phyloP scores from a whole-genome alignment of 2,329 filamentous ascomycete species.

The Fusarium torreyae region DNA sequence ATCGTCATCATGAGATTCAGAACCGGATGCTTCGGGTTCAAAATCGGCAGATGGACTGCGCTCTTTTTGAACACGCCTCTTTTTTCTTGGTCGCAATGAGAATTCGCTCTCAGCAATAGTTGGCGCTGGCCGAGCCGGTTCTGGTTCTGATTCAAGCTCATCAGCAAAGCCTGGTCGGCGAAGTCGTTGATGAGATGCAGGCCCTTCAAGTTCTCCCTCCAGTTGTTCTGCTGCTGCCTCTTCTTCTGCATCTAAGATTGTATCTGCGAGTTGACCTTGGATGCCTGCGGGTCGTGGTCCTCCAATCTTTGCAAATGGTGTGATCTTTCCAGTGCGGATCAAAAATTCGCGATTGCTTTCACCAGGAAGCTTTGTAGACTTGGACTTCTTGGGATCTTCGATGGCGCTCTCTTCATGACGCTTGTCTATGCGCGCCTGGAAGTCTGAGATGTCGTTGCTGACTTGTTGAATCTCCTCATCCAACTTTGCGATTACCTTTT shows the following conservation, averaged over 20 bases:
- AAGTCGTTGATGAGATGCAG: conserved; percentile 79
- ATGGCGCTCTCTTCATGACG: conserved; percentile 72
- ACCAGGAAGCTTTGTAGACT: conserved; percentile 76
- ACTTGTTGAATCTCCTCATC: conserved; percentile 75
- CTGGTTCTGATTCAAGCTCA: conserved; percentile 45
- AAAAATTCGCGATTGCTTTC: conserved; percentile 91
- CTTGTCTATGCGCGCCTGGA: conserved; percentile 84
- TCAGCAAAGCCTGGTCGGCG: conserved; percentile 79
- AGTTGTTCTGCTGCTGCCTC: conserved; percentile 66
- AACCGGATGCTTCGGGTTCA: conserved; percentile 54
- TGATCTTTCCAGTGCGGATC: conserved; percentile 97
- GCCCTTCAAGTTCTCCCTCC: conserved; percentile 61
- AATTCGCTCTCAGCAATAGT: conserved; percentile 66
- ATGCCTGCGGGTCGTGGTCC: conserved; percentile 73
- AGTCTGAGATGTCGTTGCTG: conserved; percentile 82
- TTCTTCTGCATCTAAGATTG: conserved; percentile 86
- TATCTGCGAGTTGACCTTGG: conserved; percentile 80
- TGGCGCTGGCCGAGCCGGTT: conserved; percentile 34
- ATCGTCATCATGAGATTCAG: conserved; percentile 55
- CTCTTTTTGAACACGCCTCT: conserved; percentile 59
- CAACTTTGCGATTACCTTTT: conserved; percentile 76
- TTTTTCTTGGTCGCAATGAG: conserved; percentile 72
- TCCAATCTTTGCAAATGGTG: conserved; percentile 88
- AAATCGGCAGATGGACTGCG: conserved; percentile 65
- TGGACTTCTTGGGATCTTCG: conserved; percentile 60